phyloP scores from a whole-genome alignment of 257 asterid genomes.

The Solanum tarapatanum region DNA sequence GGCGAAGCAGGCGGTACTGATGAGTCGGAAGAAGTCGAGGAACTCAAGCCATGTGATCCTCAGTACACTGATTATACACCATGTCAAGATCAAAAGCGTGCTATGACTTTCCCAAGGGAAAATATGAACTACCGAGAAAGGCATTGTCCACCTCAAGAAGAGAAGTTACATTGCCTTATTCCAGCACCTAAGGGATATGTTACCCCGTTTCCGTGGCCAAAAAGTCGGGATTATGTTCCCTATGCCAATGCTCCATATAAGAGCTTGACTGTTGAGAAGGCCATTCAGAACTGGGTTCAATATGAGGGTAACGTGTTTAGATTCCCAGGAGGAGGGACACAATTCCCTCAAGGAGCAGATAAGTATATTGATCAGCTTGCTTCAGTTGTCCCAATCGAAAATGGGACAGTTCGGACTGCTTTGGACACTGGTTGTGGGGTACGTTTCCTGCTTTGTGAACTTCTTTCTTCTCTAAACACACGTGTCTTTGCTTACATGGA shows the following conservation, averaged over 20 bases:
- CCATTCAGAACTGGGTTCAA: slow-evolving; percentile 96
- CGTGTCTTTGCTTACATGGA: neutral
- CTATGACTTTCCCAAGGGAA: slow-evolving; percentile 91
- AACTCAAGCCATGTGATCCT: slow-evolving; percentile 50
- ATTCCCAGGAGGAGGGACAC: slow-evolving; percentile 98
- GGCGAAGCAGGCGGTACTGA: slow-evolving; percentile 60
- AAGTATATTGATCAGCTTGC: slow-evolving; percentile 95
- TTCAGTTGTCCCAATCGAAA: slow-evolving; percentile 71
- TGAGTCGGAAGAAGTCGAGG: slow-evolving; percentile 36
- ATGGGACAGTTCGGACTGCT: slow-evolving; percentile 85
- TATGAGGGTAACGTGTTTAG: slow-evolving; percentile 89
- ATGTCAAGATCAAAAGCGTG: slow-evolving; percentile 90
- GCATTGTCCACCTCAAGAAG: slow-evolving; percentile 78
- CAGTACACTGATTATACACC: slow-evolving; percentile 86
- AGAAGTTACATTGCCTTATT: slow-evolving; percentile 83
- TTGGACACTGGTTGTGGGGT: slow-evolving; percentile 99
- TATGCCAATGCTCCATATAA: slow-evolving; percentile 96
- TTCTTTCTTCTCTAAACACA: neutral
- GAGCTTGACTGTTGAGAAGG: slow-evolving; percentile 94
- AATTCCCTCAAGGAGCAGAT: slow-evolving; percentile 98
- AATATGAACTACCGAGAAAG: slow-evolving; percentile 94
- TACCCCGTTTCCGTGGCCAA: slow-evolving; percentile 93
- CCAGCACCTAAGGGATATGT: slow-evolving; percentile 96
- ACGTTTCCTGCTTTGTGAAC: slow-evolving; percentile 16
- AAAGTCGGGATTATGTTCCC: slow-evolving; percentile 93